Conservation (phyloP, 1,284 basidiomycete species). For the Chiua sp. region DNA sequence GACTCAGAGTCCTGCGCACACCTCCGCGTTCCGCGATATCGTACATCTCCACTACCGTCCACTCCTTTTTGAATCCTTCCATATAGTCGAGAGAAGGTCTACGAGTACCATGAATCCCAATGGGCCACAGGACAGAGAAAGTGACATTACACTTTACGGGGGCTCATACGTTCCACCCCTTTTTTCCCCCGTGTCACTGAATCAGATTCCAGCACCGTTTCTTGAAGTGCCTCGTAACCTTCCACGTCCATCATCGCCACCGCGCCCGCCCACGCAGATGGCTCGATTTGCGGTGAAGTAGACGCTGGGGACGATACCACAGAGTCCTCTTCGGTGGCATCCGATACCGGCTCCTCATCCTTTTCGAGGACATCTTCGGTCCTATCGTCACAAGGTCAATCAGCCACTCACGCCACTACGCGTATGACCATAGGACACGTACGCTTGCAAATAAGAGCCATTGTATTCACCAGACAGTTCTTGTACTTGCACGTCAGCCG, state of each 20-base stretch:
- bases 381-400: background rate
- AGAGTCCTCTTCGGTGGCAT: background rate
- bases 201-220: background rate
- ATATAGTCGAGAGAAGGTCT: slow-evolving; percentile 14
- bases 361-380: background rate
- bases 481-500: background rate
- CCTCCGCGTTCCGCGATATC: slow-evolving; percentile 7
- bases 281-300: background rate
- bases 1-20: slow-evolving; percentile 10
- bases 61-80: slow-evolving; percentile 4
- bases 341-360: background rate
- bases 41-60: background rate
- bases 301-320: background rate
- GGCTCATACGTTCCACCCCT: background rate
- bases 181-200: background rate
- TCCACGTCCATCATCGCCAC: background rate
- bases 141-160: background rate
- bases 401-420: background rate
- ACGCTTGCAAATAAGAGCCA: background rate
- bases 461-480: background rate
- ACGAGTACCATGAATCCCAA: background rate
- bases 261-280: background rate
- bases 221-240: background rate
- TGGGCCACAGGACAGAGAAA: background rate
- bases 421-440: background rate